phyloP scores from a whole-genome alignment of 164 flowering plant genomes.

The Liquidambar formosana region DNA sequence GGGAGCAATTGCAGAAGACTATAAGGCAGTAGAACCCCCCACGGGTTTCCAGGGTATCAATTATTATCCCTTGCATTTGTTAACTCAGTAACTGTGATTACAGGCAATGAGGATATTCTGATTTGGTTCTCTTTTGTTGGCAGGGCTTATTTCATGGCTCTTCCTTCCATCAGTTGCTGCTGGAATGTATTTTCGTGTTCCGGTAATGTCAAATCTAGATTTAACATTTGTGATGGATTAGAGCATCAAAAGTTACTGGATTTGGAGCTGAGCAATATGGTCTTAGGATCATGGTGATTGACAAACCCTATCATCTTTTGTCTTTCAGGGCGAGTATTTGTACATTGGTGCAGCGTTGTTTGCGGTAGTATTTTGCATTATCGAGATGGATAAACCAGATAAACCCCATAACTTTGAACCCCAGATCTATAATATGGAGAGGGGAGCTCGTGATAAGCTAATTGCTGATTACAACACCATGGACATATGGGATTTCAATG shows the following conservation, averaged over 20 bases:
- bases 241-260: neutral
- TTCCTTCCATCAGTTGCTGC: constrained; percentile 80
- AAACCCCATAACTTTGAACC: constrained; percentile 93
- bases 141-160: constrained; percentile 87
- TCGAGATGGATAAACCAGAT: constrained; percentile 90
- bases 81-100: neutral
- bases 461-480: constrained; percentile 84
- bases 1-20: constrained; percentile 64
- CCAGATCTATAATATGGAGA: constrained; percentile 91
- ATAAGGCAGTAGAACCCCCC: constrained; percentile 74
- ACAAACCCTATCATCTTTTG: constrained; percentile 1
- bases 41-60: constrained; percentile 79
- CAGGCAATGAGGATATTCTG: neutral
- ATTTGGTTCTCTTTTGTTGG: neutral
- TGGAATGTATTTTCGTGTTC: constrained; percentile 66
- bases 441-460: constrained; percentile 90
- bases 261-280: neutral
- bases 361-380: constrained; percentile 69
- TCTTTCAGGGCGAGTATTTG: constrained; percentile 77
- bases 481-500: constrained; percentile 96
- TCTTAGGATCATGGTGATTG: neutral
- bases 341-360: constrained; percentile 85
- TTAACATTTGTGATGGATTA: neutral
- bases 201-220: constrained; percentile 39
- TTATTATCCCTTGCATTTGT: neutral